Evolutionary conservation across 2,329 filamentous ascomycete genomes (phyloP).

Genomic region (Gnomoniopsis smithogilvyi): DNA sequence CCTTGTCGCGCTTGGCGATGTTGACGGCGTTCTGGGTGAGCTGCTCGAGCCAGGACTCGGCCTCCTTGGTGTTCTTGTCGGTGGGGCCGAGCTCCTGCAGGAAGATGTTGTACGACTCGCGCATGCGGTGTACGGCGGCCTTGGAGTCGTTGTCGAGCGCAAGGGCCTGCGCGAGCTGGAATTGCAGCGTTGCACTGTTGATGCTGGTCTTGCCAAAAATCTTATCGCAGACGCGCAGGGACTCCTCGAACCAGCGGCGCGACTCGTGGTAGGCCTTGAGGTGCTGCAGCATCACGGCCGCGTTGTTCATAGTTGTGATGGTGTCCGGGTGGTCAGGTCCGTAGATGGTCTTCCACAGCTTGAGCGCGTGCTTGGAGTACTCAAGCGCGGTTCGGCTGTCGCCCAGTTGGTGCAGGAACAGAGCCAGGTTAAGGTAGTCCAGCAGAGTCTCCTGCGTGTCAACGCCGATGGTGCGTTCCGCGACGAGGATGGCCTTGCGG

Average conservation of each 20-base stretch:
- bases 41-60: constrained; percentile 93
- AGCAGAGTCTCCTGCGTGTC: constrained; percentile 93
- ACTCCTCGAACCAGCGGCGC: constrained; percentile 93
- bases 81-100: constrained; percentile 78
- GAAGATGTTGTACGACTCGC: constrained; percentile 96
- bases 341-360: constrained; percentile 97
- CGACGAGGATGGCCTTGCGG: constrained; percentile 93
- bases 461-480: constrained; percentile 88
- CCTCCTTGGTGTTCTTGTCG: constrained; percentile 97
- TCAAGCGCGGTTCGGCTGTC: constrained; percentile 85
- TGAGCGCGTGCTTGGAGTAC: constrained; percentile 88
- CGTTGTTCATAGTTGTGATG: constrained; percentile 98
- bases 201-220: constrained; percentile 87
- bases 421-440: constrained; percentile 90
- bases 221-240: constrained; percentile 81
- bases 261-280: constrained; percentile 95
- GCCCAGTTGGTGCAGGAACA: constrained; percentile 89
- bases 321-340: constrained; percentile 91
- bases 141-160: constrained; percentile 96
- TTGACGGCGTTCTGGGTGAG: constrained; percentile 93
- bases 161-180: constrained; percentile 94
- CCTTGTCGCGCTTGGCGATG: constrained; percentile 91
- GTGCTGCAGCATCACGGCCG: constrained; percentile 95
- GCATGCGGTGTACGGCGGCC: constrained; percentile 87
- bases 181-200: constrained; percentile 90